Conservation (phyloP, 176 grass and related monocot species). For the Bolboschoenus planiculmis region DNA sequence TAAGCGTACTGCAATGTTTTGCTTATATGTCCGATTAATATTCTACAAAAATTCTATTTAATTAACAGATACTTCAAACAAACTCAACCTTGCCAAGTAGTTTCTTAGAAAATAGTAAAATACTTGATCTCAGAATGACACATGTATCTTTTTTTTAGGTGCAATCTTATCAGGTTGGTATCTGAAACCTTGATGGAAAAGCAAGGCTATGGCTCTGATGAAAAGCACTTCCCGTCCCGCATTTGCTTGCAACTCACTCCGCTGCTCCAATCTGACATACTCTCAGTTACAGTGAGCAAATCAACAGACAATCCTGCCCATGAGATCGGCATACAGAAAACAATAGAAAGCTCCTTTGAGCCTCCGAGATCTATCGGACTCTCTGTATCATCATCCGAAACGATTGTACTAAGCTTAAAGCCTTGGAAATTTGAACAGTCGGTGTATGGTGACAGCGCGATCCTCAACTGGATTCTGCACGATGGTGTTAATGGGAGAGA, state of each 20-base stretch:
- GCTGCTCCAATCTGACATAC: constrained; percentile 39
- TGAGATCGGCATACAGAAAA: constrained; percentile 41
- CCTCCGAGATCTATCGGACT: constrained; percentile 32
- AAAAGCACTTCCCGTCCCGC: constrained; percentile 79
- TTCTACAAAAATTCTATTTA: background rate
- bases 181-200: constrained; percentile 66
- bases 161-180: constrained; percentile 51
- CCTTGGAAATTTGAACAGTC: constrained; percentile 83
- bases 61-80: background rate
- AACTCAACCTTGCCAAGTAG: background rate
- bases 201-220: constrained; percentile 55
- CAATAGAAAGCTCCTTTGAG: constrained; percentile 34
- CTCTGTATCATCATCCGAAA: constrained; percentile 36
- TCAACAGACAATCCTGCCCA: constrained; percentile 54
- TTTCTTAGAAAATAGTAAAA: background rate
- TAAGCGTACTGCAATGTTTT: background rate
- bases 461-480: constrained; percentile 63
- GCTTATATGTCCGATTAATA: background rate
- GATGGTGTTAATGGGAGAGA: constrained; percentile 43
- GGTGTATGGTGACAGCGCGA: constrained; percentile 34
- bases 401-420: constrained; percentile 31
- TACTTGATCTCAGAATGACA: too few relatives aligned
- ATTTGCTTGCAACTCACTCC: constrained; percentile 69
- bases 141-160: constrained; percentile 35
- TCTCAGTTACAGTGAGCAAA: constrained; percentile 55